Conservation (phyloP, 148 eudicot species). For the Camellia granthamiana region DNA sequence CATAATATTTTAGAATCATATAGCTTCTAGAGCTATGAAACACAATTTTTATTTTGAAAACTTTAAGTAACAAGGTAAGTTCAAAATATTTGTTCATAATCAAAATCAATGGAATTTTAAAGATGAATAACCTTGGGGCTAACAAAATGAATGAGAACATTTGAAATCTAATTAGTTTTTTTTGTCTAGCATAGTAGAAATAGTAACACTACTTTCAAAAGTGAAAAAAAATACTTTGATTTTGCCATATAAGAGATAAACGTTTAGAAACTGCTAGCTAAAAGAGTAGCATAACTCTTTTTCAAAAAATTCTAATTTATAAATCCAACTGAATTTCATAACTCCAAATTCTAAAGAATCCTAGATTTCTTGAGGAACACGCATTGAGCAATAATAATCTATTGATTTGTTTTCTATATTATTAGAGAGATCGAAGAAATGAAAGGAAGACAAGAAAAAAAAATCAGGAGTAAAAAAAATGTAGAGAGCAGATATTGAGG, state of each 20-base stretch:
- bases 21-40: too few relatives aligned
- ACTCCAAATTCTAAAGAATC: neutral
- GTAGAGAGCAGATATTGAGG: too few relatives aligned
- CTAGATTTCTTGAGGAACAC: neutral
- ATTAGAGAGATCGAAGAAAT: too few relatives aligned
- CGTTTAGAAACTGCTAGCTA: neutral
- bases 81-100: too few relatives aligned
- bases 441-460: too few relatives aligned
- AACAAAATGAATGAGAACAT: neutral
- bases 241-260: neutral
- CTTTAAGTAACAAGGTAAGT: too few relatives aligned
- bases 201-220: neutral
- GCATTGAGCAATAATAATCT: neutral
- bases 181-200: neutral
- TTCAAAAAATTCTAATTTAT: neutral
- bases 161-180: neutral
- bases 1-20: too few relatives aligned
- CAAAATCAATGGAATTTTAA: too few relatives aligned
- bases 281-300: neutral
- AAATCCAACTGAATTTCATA: neutral
- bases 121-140: too few relatives aligned
- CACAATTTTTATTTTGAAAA: too few relatives aligned
- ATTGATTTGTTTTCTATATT: neutral
- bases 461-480: too few relatives aligned
- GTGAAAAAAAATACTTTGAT: neutral